Conservation (phyloP, 1,284 basidiomycete genomes). For the Ustilago tritici region DNA sequence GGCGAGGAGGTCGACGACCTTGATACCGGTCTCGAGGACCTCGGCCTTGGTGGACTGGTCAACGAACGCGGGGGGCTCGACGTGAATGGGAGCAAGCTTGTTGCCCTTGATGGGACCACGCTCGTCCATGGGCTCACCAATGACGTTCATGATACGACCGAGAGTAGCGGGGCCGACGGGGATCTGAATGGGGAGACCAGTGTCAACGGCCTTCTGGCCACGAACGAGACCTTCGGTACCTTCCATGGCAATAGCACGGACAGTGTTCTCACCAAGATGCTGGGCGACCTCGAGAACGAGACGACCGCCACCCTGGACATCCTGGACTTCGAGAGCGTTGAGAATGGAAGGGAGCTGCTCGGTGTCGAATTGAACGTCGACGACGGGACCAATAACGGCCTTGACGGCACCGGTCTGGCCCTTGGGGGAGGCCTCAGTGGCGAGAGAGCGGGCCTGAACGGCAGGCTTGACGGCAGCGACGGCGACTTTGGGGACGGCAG, state of each 20-base stretch:
- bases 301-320: slow-evolving; percentile 81
- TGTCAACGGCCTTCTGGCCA: slow-evolving; percentile 96
- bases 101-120: slow-evolving; percentile 94
- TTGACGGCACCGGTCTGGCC: slow-evolving; percentile 63
- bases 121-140: slow-evolving; percentile 99
- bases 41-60: slow-evolving; percentile 98
- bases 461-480: slow-evolving; percentile 47
- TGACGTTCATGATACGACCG: slow-evolving; percentile 99
- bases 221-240: slow-evolving; percentile 99
- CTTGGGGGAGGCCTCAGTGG: slow-evolving; percentile 57
- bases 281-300: slow-evolving; percentile 76
- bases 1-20: slow-evolving; percentile 98
- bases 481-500: slow-evolving; percentile 46
- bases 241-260: slow-evolving; percentile 79
- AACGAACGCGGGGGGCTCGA: slow-evolving; percentile 94
- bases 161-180: slow-evolving; percentile 93
- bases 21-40: slow-evolving; percentile 99
- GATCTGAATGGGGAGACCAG: slow-evolving; percentile 93
- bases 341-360: slow-evolving; percentile 90
- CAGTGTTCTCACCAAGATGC: slow-evolving; percentile 96
- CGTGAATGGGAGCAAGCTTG: slow-evolving; percentile 88
- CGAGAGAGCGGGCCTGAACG: slow-evolving; percentile 58
- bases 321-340: slow-evolving; percentile 96
- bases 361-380: slow-evolving; percentile 83
- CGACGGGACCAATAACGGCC: slow-evolving; percentile 80